Evolutionary conservation across 2,329 filamentous ascomycete species (phyloP).

Genomic region (Geosmithia putterillii): DNA sequence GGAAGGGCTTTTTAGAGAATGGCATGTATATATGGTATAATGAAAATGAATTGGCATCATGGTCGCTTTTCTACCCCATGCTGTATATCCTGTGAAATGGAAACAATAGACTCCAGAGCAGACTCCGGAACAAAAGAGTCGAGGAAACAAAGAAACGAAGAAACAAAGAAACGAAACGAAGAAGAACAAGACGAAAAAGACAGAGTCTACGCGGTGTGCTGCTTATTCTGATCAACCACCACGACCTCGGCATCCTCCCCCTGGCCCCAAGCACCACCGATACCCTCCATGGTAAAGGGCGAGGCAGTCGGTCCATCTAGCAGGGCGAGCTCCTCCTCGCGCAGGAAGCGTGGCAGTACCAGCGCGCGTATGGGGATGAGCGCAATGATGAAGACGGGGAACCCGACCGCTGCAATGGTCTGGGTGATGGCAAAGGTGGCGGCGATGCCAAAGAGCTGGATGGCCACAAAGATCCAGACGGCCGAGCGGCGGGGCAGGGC

Average conservation of each 20-base stretch:
- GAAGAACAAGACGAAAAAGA: background rate
- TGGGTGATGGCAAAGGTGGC: conserved; percentile 76
- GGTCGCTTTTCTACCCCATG: too few species aligned
- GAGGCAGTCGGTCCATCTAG: conserved; percentile 67
- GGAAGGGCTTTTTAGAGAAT: too few species aligned
- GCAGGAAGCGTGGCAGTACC: conserved; percentile 51
- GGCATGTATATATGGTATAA: background rate
- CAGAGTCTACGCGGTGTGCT: background rate
- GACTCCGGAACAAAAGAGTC: background rate
- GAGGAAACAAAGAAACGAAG: background rate
- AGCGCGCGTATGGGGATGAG: conserved; percentile 55
- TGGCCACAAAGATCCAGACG: conserved; percentile 59
- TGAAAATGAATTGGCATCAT: too few species aligned
- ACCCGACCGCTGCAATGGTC: conserved; percentile 72
- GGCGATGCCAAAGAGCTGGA: conserved; percentile 60
- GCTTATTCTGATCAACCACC: background rate
- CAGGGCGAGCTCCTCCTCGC: conserved; percentile 42
- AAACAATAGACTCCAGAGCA: too few species aligned
- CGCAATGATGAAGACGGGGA: conserved; percentile 60
- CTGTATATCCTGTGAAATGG: too few species aligned
- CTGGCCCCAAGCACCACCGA: conserved; percentile 48
- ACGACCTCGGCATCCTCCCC: conserved; percentile 7
- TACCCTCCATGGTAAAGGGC: conserved; percentile 64
- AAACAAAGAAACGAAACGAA: background rate
- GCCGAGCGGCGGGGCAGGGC: conserved; percentile 47